These are phyloP conservation scores for Umbilicus rupestris DNA, from an alignment of 164 flowering plant species.

Conservation along the genomic window DNA sequence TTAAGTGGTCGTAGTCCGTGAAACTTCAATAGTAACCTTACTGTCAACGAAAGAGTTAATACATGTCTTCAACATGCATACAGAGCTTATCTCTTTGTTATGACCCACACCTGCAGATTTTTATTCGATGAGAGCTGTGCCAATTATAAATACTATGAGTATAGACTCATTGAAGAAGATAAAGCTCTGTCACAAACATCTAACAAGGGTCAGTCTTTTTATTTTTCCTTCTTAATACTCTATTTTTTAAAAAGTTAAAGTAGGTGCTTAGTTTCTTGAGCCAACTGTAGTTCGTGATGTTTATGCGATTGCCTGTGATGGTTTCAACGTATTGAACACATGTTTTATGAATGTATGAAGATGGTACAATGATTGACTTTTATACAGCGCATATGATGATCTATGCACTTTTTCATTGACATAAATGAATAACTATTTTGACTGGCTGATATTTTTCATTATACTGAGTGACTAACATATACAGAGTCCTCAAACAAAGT, in stretches of 20 bases:
- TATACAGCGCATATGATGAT: background rate
- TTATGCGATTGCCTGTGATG: background rate
- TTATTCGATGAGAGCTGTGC: slow-evolving; percentile 63
- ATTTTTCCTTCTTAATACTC: background rate
- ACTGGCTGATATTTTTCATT: background rate
- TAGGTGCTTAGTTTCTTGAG: too few relatives aligned
- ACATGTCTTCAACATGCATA: background rate
- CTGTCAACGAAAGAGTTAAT: background rate
- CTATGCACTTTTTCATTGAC: background rate
- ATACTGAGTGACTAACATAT: background rate
- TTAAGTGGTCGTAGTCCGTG: too few relatives aligned
- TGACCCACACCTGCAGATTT: slow-evolving; percentile 41
- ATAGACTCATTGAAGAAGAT: slow-evolving; percentile 71
- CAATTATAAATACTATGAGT: slow-evolving; percentile 87
- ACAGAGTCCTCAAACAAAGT: slow-evolving; percentile 19
- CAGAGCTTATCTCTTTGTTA: background rate
- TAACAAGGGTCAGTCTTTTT: slow-evolving; percentile 33
- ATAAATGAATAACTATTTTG: background rate
- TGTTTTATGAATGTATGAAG: background rate
- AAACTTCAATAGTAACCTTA: background rate
- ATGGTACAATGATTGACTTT: background rate
- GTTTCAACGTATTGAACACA: background rate
- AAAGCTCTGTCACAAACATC: slow-evolving; percentile 40
- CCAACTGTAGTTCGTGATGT: background rate
- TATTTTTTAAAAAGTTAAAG: too few relatives aligned